Conservation (phyloP, 2,329 filamentous ascomycete genomes). For the Sclerotinia spermophila region DNA sequence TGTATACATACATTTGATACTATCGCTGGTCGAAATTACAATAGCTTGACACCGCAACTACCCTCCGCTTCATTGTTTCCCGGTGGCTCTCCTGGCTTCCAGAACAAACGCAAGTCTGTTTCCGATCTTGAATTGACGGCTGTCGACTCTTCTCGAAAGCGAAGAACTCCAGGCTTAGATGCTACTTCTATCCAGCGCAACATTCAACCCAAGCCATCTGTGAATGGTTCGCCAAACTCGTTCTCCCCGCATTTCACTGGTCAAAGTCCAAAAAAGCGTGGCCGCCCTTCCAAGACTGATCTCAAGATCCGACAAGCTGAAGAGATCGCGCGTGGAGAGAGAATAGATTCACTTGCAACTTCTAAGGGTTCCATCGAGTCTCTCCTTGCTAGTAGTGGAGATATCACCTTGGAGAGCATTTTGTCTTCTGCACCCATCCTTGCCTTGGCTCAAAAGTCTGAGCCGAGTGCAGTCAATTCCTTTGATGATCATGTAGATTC, state of each 20-base stretch:
- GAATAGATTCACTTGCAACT: slow-evolving; percentile 26
- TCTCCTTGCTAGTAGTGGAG: slow-evolving; percentile 15
- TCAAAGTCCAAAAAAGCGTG: slow-evolving; percentile 30
- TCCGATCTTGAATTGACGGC: slow-evolving; percentile 25
- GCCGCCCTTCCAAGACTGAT: slow-evolving; percentile 36
- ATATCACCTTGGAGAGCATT: slow-evolving; percentile 10
- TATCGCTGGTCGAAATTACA: slow-evolving; percentile 17
- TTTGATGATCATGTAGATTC: slow-evolving; percentile 20
- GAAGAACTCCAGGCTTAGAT: slow-evolving; percentile 29
- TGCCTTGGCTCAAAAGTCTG: not conserved
- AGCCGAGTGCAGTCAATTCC: not conserved
- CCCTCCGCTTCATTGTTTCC: slow-evolving; percentile 10
- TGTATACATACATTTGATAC: slow-evolving; percentile 33
- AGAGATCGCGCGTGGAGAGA: slow-evolving; percentile 32
- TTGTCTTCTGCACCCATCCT: not conserved
- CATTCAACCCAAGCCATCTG: slow-evolving; percentile 33
- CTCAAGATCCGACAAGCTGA: slow-evolving; percentile 30
- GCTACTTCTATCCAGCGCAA: slow-evolving; percentile 22
- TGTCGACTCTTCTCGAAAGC: slow-evolving; percentile 25
- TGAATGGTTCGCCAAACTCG: slow-evolving; percentile 29
- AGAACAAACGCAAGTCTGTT: slow-evolving; percentile 31
- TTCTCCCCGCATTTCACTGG: slow-evolving; percentile 23
- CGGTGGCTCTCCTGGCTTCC: slow-evolving; percentile 14
- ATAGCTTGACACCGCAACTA: slow-evolving; percentile 7
- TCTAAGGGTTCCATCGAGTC: slow-evolving; percentile 11